Evolutionary conservation across 805 yeast genomes (phyloP), one percentile per base, ranked within the genome.

Genomic region (Priceomyces castillae): DNA sequence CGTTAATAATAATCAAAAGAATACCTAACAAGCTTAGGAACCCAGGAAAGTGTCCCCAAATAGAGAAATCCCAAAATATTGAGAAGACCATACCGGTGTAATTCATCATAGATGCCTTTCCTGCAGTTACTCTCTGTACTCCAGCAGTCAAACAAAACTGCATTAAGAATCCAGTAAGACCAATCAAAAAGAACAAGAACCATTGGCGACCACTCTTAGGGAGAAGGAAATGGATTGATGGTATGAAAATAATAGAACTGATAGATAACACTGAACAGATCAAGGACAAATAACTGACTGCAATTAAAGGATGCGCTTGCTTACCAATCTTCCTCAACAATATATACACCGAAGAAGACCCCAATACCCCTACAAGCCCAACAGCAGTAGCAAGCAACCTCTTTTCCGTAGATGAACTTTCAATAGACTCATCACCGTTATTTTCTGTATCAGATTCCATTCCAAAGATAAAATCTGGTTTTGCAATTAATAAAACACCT

Each of bases 1-100:
- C 92, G 37, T 85, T 74, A 1, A 78, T 76, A 15, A 87, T 60
- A 46, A 90, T 87, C 30, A 90, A 67, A 1, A 73, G 46, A 41
- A 85, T 82, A 1, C 97, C 97, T 16, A 81, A 50, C 51, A 80
- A 64, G 45, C 90, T 83, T 67, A 86, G 71, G 23, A 78, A 47
- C 16, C 81, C 82, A 0, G 97, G 97, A 17, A 81, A 60, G 58
- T 84, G 89, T 47, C 78, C 73, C 82, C 88, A 90, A 22, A 89
- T 65, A 1, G 80, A 35, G 28, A 79, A 66, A 58, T 90, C 97
- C 80, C 90, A 82, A 25, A 85, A 45, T 14, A 88, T 66, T 0
- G 96, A 92, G 65, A 84, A 88, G 1, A 90, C 66, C 73, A 90
- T 75, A 56, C 83, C 87, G 1, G 90, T 74, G 59, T 90, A 90